Evolutionary conservation across 192 early-diverging fungal species (phyloP), one percentile per base, ranked within the genome.

Genomic region (Coemansia sp.): DNA sequence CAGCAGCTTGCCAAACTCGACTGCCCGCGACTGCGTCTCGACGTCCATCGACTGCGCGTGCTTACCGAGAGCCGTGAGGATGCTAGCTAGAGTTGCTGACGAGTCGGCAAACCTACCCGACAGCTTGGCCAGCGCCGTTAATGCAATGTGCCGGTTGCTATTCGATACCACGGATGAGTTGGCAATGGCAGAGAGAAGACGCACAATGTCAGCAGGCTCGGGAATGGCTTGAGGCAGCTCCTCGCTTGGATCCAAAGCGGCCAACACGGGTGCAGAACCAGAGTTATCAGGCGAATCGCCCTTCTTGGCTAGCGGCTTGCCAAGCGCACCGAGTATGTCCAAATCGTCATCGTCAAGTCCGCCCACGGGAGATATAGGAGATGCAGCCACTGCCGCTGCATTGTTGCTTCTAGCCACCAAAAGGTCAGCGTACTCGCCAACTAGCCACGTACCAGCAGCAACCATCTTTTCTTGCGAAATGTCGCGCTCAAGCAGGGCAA

Each of bases 381-480:
- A 48, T 0, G 29, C 32, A 3, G 42, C 66, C 8, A 31, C 57
- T 10, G 73, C 59, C 2, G 55, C 27, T 11, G 51, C 11, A 29
- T 25, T 55, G 2, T 58, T 58, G 12, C 55, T 58, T 31, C 55
- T 58, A 3, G 55, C 55, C 2, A 94, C 89, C 23, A 99, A 86
- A 10, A 95, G 75, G 73, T 99, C 97, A 34, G 95, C 98, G 76
- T 92, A 98, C 78, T 99, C 98, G 51, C 98, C 98, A 76, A 98
- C 89, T 58, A 91, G 87, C 98, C 98, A 99, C 5, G 93, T 87
- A 41, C 90, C 92, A 27, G 93, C 93, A 69, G 95, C 85, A 21
- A 95, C 90, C 62, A 98, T 87, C 9, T 92, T 93, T 72, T 96
- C 94, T 84, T 97, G 90, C 50, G 85, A 73, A 21, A 78, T 60